Evolutionary conservation across 1,284 basidiomycete genomes (phyloP).

Genomic region (Phlebopus sp.): DNA sequence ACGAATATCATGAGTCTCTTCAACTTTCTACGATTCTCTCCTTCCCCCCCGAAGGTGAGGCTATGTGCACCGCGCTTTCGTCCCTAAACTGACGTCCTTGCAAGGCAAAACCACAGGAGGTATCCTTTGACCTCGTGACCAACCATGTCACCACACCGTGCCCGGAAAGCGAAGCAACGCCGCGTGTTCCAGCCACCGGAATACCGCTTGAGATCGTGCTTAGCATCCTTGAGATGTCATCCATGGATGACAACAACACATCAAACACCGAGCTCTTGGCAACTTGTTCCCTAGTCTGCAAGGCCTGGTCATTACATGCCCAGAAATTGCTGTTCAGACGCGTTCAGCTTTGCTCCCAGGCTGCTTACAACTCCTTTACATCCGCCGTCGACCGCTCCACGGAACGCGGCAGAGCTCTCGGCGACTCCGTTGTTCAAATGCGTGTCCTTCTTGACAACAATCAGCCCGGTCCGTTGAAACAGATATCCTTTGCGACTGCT

Average conservation of each 20-base stretch:
- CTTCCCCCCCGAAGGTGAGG: conserved; percentile 30
- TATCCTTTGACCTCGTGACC: conserved; percentile 37
- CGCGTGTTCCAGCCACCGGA: conserved; percentile 21
- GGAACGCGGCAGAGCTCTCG: conserved; percentile 46
- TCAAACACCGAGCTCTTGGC: conserved; percentile 43
- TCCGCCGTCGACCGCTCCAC: conserved; percentile 47
- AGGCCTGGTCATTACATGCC: conserved; percentile 56
- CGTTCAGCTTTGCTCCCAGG: conserved; percentile 50
- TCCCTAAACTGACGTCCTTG: conserved; percentile 18
- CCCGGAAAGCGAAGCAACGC: conserved; percentile 12
- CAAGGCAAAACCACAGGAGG: conserved; percentile 34
- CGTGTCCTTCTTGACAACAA: conserved; percentile 61
- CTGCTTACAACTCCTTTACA: conserved; percentile 52
- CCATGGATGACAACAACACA: conserved; percentile 37
- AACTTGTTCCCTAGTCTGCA: conserved; percentile 59
- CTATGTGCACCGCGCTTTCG: conserved; percentile 12
- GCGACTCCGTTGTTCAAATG: conserved; percentile 51
- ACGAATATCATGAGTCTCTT: conserved; percentile 38
- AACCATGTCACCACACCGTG: conserved; percentile 10
- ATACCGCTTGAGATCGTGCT: conserved; percentile 64
- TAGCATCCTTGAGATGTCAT: conserved; percentile 57
- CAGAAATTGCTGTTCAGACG: conserved; percentile 63
- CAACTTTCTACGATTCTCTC: conserved; percentile 35
- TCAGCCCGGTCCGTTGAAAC: conserved; percentile 56
- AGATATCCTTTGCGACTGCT: conserved; percentile 54